Conservation (phyloP, 768 basidiomycete genomes). For the Boletellus sp. region DNA sequence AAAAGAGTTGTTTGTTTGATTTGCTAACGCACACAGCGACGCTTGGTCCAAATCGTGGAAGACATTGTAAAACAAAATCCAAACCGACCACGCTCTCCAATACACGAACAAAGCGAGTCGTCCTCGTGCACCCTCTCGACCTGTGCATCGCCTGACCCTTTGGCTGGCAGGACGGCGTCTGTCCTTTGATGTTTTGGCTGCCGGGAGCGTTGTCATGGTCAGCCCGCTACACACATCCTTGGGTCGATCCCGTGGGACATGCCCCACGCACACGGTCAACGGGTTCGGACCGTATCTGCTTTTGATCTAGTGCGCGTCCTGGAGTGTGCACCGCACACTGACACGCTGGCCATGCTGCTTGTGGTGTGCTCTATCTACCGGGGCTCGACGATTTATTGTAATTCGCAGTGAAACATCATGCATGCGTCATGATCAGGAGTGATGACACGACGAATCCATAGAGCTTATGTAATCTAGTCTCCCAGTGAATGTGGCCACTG, state of each 20-base stretch:
- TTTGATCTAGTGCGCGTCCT: no score
- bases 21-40: slow-evolving; percentile 60
- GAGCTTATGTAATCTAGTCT: slow-evolving; percentile 19
- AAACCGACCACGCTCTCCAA: slow-evolving; percentile 41
- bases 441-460: neutral
- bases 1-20: slow-evolving; percentile 44
- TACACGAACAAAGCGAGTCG: slow-evolving; percentile 37
- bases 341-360: no score
- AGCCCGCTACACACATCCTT: no score
- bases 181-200: no score
- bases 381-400: neutral
- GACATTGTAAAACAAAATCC: slow-evolving; percentile 73
- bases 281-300: no score
- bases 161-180: no score
- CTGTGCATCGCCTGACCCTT: neutral
- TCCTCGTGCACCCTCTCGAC: neutral
- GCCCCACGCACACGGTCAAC: no score
- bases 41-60: slow-evolving; percentile 64
- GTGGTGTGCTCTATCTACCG: no score
- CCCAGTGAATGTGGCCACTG: neutral
- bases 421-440: neutral
- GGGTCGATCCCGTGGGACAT: no score
- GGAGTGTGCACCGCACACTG: no score
- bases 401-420: neutral
- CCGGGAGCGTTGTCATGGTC: no score